Evolutionary conservation across 1,284 basidiomycete species (phyloP).

Genomic region (Acaromyces ingoldii): DNA sequence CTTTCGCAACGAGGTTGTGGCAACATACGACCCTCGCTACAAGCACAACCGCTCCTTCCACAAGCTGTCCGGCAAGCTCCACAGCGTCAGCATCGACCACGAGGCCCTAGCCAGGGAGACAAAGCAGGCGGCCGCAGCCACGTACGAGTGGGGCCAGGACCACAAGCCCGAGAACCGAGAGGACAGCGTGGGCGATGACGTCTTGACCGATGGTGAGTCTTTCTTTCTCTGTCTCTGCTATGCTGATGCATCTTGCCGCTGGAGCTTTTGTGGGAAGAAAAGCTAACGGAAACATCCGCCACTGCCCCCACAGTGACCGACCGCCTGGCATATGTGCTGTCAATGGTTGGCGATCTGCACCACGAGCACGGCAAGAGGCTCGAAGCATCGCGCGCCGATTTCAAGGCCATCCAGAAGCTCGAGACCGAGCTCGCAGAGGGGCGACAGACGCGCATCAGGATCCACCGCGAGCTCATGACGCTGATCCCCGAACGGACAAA

Average conservation of each 20-base stretch:
- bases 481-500: conserved; percentile 34
- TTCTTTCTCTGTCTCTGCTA: no score
- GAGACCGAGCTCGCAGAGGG: conserved; percentile 31
- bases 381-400: conserved; percentile 26
- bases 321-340: conserved; percentile 36
- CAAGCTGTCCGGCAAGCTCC: conserved; percentile 32
- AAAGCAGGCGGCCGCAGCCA: conserved; percentile 30
- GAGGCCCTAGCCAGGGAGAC: conserved; percentile 32
- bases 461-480: conserved; percentile 32
- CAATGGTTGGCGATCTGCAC: conserved; percentile 38
- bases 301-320: conserved; percentile 29
- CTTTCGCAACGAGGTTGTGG: conserved; percentile 32
- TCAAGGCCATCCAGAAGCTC: conserved; percentile 31
- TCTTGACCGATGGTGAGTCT: conserved; percentile 22
- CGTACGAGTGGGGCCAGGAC: conserved; percentile 35
- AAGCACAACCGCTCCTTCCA: conserved; percentile 36
- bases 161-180: conserved; percentile 31
- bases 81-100: conserved; percentile 38
- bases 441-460: conserved; percentile 25
- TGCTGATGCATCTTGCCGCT: no score
- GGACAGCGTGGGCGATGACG: conserved; percentile 33
- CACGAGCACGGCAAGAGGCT: conserved; percentile 27
- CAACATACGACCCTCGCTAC: conserved; percentile 40
- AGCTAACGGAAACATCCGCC: no score
- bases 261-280: no score